phyloP scores from a whole-genome alignment of 106 monocot species.

The Platanthera zijinensis region DNA sequence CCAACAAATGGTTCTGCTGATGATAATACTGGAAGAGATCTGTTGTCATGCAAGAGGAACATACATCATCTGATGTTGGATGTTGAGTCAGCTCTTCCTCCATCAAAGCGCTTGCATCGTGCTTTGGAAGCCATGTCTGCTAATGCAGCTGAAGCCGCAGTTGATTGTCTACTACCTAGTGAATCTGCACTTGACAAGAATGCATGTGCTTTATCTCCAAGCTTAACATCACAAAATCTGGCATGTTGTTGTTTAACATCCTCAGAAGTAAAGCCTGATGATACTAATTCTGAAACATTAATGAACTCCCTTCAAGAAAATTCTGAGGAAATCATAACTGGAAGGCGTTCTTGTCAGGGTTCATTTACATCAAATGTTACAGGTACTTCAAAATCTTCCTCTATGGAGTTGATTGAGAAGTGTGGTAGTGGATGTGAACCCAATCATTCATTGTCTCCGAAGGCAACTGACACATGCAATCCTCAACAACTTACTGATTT shows the following conservation, averaged over 20 bases:
- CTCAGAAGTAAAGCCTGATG: conserved; percentile 18
- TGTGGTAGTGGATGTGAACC: not conserved
- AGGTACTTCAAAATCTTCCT: conserved; percentile 13
- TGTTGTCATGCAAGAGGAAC: conserved; percentile 23
- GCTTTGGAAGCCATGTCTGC: conserved; percentile 99
- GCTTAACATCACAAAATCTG: conserved; percentile 7
- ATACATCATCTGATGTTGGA: conserved; percentile 26
- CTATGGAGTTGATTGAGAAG: conserved; percentile 13
- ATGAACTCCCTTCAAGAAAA: conserved; percentile 6
- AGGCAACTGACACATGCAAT: conserved; percentile 7
- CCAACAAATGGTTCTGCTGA: conserved; percentile 16
- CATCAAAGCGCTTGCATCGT: conserved; percentile 97
- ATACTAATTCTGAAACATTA: conserved; percentile 4
- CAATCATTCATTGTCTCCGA: conserved; percentile 3
- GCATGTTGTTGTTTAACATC: conserved; percentile 3
- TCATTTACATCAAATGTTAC: conserved; percentile 5
- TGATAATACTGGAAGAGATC: conserved; percentile 9
- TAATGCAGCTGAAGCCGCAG: conserved; percentile 58
- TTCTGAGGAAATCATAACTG: conserved; percentile 4
- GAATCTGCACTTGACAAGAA: conserved; percentile 4
- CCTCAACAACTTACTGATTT: conserved; percentile 2
- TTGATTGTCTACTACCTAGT: conserved; percentile 24
- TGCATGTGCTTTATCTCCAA: conserved; percentile 6
- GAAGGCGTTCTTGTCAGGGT: conserved; percentile 6
- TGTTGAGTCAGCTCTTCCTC: conserved; percentile 93